These are phyloP conservation scores for Delonix regia DNA, from an alignment of 306 rosid species.

Conservation along the genomic window DNA sequence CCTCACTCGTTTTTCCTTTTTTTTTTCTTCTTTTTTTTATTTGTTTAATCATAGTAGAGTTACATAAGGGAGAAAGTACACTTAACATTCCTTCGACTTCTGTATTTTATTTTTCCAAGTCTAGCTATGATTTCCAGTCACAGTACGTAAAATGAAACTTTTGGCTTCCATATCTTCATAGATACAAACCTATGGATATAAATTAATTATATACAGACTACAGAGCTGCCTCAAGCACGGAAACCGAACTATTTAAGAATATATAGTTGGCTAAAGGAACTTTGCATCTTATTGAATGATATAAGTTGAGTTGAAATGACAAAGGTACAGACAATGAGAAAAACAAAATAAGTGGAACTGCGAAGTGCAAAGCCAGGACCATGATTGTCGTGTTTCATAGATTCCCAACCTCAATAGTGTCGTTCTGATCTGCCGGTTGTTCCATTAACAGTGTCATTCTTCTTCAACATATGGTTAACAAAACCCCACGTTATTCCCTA, in stretches of 20 bases:
- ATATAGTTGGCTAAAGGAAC: background rate
- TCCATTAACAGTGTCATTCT: conserved; percentile 24
- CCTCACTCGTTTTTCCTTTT: no score
- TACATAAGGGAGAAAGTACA: no score
- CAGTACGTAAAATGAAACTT: background rate
- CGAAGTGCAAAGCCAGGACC: conserved; percentile 21
- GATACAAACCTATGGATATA: background rate
- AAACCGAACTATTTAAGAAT: background rate
- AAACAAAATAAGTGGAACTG: conserved; percentile 11
- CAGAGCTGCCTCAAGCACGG: no score
- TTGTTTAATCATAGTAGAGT: no score
- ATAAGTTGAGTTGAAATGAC: conserved; percentile 14
- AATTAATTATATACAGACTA: no score
- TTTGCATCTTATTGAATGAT: background rate
- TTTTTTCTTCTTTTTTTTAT: no score
- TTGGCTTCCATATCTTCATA: background rate
- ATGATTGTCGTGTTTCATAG: conserved; percentile 11
- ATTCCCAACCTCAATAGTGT: background rate
- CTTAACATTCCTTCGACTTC: background rate
- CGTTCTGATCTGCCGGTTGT: conserved; percentile 41
- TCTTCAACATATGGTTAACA: conserved; percentile 14
- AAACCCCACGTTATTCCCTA: background rate
- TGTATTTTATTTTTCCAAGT: background rate
- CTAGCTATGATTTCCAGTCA: background rate
- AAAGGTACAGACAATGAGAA: conserved; percentile 28